Evolutionary conservation across 2,329 filamentous ascomycete genomes (phyloP), one percentile per base, ranked within the genome.

Genomic region (Aureobasidium sp.): DNA sequence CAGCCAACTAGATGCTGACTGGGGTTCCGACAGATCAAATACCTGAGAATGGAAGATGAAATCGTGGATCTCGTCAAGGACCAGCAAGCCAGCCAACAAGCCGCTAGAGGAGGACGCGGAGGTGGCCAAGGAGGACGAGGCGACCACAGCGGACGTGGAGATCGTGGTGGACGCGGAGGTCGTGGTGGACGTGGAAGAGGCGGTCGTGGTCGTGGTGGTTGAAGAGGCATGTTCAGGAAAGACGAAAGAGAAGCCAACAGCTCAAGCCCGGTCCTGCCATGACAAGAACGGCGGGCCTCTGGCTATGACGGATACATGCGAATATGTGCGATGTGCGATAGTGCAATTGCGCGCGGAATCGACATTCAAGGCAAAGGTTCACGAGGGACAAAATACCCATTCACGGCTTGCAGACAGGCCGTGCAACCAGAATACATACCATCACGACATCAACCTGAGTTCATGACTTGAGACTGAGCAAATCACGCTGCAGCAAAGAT

Each of bases 31-130:
- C 72, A 97, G 94, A 99, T 99, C 79, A 99, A 99, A 81, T 99
- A 96, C 78, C 84, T 99, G 36, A 87, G 93, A 70, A 90, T 99
- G 3, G 92, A 93, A 59, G 93, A 99, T 77, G 93, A 97, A 76
- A 95, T 99, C 65, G 90, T 99, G 77, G 93, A 97, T 67, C 77
- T 91, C 43, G 92, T 94, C 27, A 96, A 92, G 81, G 93, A 97
- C 68, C 89, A 94, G 72, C 93, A 97, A 75, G 88, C 90, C 72
- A 83, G 82, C 66, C 86, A 90, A 70, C 71, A 74, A 56, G 66
- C 69, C n/a, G 72, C 70, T 50, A 76, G 78, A 78, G 89, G 87
- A 71, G 82, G 87, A 63, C 86, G 88, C 52, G 86, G 87, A 44
- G 57, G 57, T 7, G 81, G 86, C 43, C 81, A 84, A 65, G 82